A percentile compares a stretch with the other conserved stretches of the same genome.
phyloP scores from a whole-genome alignment of 306 rosid species.

The Datisca glomerata region DNA sequence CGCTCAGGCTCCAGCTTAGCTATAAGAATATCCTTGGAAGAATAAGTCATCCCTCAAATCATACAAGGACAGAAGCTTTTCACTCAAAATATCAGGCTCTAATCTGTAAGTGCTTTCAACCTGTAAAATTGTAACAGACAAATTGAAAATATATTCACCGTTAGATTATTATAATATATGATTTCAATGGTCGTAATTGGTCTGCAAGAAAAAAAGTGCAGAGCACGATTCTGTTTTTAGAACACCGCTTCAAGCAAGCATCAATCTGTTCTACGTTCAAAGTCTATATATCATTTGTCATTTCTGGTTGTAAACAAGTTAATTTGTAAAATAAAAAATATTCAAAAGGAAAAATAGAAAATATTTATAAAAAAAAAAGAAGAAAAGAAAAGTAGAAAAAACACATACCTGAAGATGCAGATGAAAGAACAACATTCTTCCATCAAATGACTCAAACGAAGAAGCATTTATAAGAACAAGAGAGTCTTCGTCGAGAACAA shows the following conservation, averaged over 20 bases:
- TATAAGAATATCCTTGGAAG: too few relatives aligned
- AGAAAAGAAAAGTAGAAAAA: not conserved
- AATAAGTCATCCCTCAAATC: too few relatives aligned
- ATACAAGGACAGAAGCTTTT: too few relatives aligned
- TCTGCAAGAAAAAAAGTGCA: too few relatives aligned
- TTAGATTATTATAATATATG: not conserved
- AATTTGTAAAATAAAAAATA: not conserved
- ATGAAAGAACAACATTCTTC: slow-evolving; percentile 32
- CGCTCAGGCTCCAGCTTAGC: too few relatives aligned
- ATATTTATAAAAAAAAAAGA: not conserved
- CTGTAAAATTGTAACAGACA: not conserved
- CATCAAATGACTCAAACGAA: slow-evolving; percentile 41
- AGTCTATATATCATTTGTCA: not conserved
- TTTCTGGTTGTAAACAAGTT: not conserved
- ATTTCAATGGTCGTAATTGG: too few relatives aligned
- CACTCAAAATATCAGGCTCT: not conserved
- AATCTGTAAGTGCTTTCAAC: not conserved
- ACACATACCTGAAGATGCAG: slow-evolving; percentile 38
- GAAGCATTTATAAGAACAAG: slow-evolving; percentile 37
- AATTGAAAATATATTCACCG: not conserved
- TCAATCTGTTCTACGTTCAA: not conserved
- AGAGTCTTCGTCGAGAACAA: slow-evolving; percentile 32
- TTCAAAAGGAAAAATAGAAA: not conserved
- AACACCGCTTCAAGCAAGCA: too few relatives aligned
- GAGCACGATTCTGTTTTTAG: too few relatives aligned